Evolutionary conservation across 352 stramenopile genomes (phyloP), one percentile per base, ranked within the genome.

Genomic region (Globisporangium okanoganense): DNA sequence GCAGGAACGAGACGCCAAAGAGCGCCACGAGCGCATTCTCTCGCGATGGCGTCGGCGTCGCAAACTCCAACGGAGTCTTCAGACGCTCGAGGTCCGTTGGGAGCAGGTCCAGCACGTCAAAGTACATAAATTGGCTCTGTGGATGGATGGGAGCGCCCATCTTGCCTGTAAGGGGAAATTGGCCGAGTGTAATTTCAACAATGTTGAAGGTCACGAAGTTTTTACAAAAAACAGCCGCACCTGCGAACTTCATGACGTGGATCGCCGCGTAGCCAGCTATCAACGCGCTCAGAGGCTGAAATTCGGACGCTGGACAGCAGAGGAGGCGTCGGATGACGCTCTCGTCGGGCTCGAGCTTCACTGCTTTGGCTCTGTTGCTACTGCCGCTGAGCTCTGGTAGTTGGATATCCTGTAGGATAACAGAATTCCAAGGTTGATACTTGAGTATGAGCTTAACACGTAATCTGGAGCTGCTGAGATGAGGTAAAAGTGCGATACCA

Each of bases 51-150:
- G 45, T 57, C 4, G 36, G 9, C 8, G 50, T 55, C 31, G 64
- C 51, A 33, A 62, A 54, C n/a, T 57, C 35, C 1, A 18, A 48
- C 14, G 24, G 31, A 4, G 18, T 24, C 35, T 25, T 33, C 24
- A 36, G 20, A 45, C 16, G 16, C 44, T 55, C 40, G 7, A 45
- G 16, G 14, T 45, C 35, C 13, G 22, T 8, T 47, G 48, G 65
- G 8, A 67, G n/a, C 1, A 71, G 7, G 18, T 65, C 40, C 6
- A 71, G 36, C 16, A 65, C 29, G 33, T 82, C 74, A 53, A 71
- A 76, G 56, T 78, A 78, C 35, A 73, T 16, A 22, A 79, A 62
- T 61, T 79, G 74, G 18, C 44, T 66, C 3, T 58, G 14, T 18
- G 57, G 66, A 35, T 67, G 33, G 0, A 76, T 14, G 12, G 64